Evolutionary conservation across 2,329 filamentous ascomycete genomes (phyloP).

Genomic region (Diaporthe destruens): DNA sequence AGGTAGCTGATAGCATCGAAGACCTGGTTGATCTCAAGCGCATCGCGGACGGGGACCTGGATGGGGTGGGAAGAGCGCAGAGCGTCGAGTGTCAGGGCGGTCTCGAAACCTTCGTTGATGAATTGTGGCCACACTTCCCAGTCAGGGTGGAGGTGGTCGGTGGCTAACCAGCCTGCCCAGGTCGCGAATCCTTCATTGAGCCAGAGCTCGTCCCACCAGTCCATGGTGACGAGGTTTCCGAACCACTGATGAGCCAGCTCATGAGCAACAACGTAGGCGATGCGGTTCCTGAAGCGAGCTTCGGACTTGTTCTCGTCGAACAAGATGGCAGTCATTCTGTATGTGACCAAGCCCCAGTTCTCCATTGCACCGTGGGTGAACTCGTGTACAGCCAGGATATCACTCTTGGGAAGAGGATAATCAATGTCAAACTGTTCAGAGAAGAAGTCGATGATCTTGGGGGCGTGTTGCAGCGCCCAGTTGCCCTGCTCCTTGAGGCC

Average conservation of each 20-base stretch:
- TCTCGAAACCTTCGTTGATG: conserved; percentile 93
- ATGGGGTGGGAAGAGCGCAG: conserved; percentile 95
- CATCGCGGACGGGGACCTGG: conserved; percentile 93
- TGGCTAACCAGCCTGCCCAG: conserved; percentile 96
- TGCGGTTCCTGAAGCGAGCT: conserved; percentile 88
- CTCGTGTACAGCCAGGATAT: conserved; percentile 91
- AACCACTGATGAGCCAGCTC: conserved; percentile 99
- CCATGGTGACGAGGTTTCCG: conserved; percentile 97
- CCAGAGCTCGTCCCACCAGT: conserved; percentile 98
- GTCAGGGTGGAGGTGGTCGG: conserved; percentile 92
- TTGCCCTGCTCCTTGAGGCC: conserved; percentile 94
- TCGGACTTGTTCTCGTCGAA: conserved; percentile 95
- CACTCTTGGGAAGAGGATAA: conserved; percentile 92
- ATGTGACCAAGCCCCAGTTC: conserved; percentile 97
- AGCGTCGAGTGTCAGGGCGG: conserved; percentile 89
- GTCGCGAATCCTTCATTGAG: conserved; percentile 98
- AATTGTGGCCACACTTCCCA: conserved; percentile 99
- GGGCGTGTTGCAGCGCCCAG: conserved; percentile 90
- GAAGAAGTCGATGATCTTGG: conserved; percentile 95
- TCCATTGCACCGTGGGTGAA: conserved; percentile 93
- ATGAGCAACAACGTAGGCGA: conserved; percentile 98
- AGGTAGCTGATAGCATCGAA: conserved; percentile 97
- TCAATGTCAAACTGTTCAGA: conserved; percentile 95
- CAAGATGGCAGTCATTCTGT: conserved; percentile 94
- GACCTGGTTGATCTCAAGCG: conserved; percentile 96